Percentiles rank a stretch among this genome's conserved stretches.
These are phyloP conservation scores for Blastomyces silverae DNA, from an alignment of 2,329 filamentous ascomycete genomes.

Conservation along the genomic window DNA sequence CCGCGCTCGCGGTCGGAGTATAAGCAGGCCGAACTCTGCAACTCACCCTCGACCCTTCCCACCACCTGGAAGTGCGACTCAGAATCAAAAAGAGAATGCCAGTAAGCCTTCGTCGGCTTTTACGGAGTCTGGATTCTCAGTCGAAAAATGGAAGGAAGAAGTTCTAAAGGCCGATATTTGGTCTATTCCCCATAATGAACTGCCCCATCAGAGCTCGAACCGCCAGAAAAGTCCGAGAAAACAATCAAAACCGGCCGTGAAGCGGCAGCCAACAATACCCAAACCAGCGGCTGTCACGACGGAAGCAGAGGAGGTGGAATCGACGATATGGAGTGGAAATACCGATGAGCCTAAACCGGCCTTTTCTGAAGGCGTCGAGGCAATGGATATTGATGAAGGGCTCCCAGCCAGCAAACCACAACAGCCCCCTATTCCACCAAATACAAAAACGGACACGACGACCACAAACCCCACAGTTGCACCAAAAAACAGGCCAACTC, in stretches of 20 bases:
- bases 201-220: constrained; percentile 24
- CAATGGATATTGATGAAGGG: constrained; percentile 45
- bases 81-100: constrained; percentile 17
- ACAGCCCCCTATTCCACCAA: constrained; percentile 3
- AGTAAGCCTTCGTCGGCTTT: constrained; percentile 27
- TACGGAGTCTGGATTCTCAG: constrained; percentile 33
- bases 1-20: constrained; percentile 24
- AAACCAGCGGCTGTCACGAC: constrained; percentile 35
- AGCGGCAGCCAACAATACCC: constrained; percentile 27
- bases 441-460: constrained; percentile 16
- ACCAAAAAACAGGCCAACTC: constrained; percentile 13
- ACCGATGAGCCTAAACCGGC: constrained; percentile 21
- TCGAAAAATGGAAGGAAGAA: constrained; percentile 36
- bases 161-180: constrained; percentile 31
- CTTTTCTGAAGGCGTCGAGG: constrained; percentile 30
- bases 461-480: constrained; percentile 5
- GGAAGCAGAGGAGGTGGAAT: constrained; percentile 36
- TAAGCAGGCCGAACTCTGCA: constrained; percentile 23
- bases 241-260: constrained; percentile 26
- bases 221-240: constrained; percentile 34
- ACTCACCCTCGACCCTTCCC: constrained; percentile 20
- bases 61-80: constrained; percentile 21
- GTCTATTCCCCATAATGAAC: constrained; percentile 29
- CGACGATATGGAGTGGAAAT: constrained; percentile 26
- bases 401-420: constrained; percentile 21